These are phyloP conservation scores for Fusarium avenaceum DNA, from an alignment of 2,329 filamentous ascomycete species.

Conservation along the genomic window DNA sequence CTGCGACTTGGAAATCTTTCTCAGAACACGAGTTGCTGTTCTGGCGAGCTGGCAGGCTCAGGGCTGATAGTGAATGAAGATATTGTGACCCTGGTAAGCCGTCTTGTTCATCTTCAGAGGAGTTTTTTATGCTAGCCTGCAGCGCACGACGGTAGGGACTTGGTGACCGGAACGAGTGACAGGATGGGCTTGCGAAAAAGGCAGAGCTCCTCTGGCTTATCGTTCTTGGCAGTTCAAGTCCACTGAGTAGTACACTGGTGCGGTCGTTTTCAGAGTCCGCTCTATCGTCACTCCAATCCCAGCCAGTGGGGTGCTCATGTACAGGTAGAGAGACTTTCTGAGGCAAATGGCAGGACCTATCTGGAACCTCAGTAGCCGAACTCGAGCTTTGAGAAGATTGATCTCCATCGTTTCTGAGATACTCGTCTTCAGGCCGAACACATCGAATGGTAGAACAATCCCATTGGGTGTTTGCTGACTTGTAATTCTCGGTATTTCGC, in stretches of 20 bases:
- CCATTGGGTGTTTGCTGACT: conserved; percentile 31
- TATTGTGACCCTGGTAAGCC: conserved; percentile 54
- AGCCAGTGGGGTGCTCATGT: not conserved
- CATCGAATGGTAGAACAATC: conserved; percentile 52
- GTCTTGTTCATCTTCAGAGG: conserved; percentile 46
- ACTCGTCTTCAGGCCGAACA: conserved; percentile 52
- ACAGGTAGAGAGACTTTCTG: not conserved
- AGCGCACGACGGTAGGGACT: conserved; percentile 70
- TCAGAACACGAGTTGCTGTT: conserved; percentile 58
- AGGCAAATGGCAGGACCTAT: not conserved
- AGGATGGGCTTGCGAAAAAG: conserved; percentile 66
- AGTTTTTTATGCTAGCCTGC: conserved; percentile 60
- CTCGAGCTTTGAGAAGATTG: not conserved
- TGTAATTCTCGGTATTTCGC: not conserved
- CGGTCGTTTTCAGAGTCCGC: conserved; percentile 2
- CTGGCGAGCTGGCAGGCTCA: conserved; percentile 58
- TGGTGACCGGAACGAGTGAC: conserved; percentile 65
- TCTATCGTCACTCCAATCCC: not conserved
- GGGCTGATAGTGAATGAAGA: conserved; percentile 57
- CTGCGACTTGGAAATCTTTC: conserved; percentile 54
- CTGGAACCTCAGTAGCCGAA: conserved; percentile 11
- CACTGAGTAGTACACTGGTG: not conserved
- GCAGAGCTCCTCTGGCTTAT: conserved; percentile 61
- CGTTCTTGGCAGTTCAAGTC: conserved; percentile 45
- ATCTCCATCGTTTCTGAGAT: conserved; percentile 47